phyloP scores from a whole-genome alignment of 352 stramenopile species.

The Phytophthora pseudosyringae region DNA sequence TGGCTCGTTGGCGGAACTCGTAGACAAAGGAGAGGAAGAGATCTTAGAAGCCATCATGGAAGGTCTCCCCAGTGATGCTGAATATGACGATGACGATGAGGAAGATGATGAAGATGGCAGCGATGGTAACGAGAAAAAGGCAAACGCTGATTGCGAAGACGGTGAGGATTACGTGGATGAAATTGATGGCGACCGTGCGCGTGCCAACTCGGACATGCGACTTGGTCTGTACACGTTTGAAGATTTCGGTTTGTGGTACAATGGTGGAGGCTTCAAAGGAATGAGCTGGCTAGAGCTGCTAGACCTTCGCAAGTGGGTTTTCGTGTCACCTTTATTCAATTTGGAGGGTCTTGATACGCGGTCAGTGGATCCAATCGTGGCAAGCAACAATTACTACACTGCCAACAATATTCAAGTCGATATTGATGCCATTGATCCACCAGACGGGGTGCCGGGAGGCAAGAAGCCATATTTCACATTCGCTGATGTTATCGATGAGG shows the following conservation, averaged over 20 bases:
- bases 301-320: constrained; percentile 86
- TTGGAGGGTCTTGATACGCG: constrained; percentile 69
- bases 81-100: constrained; percentile 38
- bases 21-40: constrained; percentile 80
- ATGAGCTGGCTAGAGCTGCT: constrained; percentile 90
- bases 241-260: constrained; percentile 89
- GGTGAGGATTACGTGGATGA: constrained; percentile 41
- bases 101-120: constrained; percentile 36
- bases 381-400: constrained; percentile 86
- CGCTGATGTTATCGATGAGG: constrained; percentile 69
- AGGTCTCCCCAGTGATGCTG: constrained; percentile 36
- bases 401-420: constrained; percentile 87
- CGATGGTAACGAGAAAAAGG: constrained; percentile 31
- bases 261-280: constrained; percentile 71
- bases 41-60: constrained; percentile 84
- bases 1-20: constrained; percentile 71
- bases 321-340: constrained; percentile 73
- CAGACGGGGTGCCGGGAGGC: constrained; percentile 37
- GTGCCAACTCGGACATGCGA: constrained; percentile 57
- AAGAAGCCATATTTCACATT: constrained; percentile 64
- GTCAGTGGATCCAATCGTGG: constrained; percentile 75
- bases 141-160: constrained; percentile 27
- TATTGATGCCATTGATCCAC: constrained; percentile 55
- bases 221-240: constrained; percentile 80
- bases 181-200: constrained; percentile 46